phyloP scores from a whole-genome alignment of 768 basidiomycete genomes.

The Leucosporidium yakuticum region DNA sequence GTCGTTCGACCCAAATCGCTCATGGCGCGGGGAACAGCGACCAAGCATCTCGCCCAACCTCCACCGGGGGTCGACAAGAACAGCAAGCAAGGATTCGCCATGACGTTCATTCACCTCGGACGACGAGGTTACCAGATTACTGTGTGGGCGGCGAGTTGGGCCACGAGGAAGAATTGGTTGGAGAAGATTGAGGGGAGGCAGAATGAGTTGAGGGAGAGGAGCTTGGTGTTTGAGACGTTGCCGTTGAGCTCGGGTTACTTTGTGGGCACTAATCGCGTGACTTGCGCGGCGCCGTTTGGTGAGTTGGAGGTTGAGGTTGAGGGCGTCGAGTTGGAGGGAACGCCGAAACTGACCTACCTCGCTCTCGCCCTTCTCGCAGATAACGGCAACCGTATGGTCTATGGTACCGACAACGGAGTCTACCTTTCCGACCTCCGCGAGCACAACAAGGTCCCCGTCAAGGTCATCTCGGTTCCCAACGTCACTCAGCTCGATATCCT shows the following conservation, averaged over 20 bases:
- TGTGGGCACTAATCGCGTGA: conserved; percentile 73
- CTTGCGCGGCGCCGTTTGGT: conserved; percentile 86
- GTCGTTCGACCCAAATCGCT: conserved; percentile 40
- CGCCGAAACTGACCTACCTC: neutral
- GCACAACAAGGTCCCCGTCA: conserved; percentile 55
- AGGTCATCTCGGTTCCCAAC: conserved; percentile 79
- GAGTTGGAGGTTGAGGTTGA: conserved; percentile 47
- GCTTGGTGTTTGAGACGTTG: conserved; percentile 75
- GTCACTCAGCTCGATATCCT: conserved; percentile 93
- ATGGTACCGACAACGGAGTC: conserved; percentile 96
- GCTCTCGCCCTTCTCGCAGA: conserved; percentile 48
- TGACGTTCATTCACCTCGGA: conserved; percentile 90
- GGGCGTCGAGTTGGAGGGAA: neutral
- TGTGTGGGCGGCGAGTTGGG: conserved; percentile 79
- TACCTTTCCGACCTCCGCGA: conserved; percentile 86
- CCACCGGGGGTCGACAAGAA: conserved; percentile 43
- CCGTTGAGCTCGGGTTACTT: conserved; percentile 86
- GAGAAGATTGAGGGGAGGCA: conserved; percentile 88
- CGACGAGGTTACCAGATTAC: conserved; percentile 86
- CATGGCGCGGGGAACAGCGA: conserved; percentile 34
- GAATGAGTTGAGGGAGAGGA: conserved; percentile 71
- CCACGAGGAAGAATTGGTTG: conserved; percentile 87
- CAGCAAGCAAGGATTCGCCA: conserved; percentile 76
- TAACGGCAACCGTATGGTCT: conserved; percentile 75
- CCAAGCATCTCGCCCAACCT: conserved; percentile 24